Conservation (phyloP, 176 grass and related monocot species). For the Aegilops bicornis region DNA sequence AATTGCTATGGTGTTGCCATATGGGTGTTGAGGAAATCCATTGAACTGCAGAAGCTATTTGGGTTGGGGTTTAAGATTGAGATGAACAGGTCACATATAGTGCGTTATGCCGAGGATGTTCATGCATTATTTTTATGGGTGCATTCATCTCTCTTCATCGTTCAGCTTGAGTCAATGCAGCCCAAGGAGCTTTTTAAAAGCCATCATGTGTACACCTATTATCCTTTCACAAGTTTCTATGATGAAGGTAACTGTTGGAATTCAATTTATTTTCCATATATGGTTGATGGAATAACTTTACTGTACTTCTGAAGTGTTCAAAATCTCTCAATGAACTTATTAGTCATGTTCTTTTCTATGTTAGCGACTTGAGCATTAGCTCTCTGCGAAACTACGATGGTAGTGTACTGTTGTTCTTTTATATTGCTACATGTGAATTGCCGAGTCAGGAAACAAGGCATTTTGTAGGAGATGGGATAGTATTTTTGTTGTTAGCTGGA, state of each 20-base stretch:
- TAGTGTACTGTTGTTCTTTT: not conserved
- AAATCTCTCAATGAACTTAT: not conserved
- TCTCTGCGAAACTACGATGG: not conserved
- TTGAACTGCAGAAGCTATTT: not conserved
- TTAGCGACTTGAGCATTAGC: not conserved
- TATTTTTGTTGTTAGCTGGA: not conserved
- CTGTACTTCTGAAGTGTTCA: not conserved
- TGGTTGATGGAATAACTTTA: not conserved
- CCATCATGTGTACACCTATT: not conserved
- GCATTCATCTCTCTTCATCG: not conserved
- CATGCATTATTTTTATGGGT: not conserved
- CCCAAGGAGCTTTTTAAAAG: not conserved
- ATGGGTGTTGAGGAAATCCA: not conserved
- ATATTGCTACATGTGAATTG: not conserved
- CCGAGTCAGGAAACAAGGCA: not conserved
- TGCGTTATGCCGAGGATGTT: not conserved
- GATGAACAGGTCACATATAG: not conserved
- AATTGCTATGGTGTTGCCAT: not conserved
- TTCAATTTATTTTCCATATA: not conserved
- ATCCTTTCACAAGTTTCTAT: conserved; percentile 4
- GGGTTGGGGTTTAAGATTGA: not conserved
- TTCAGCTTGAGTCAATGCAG: not conserved
- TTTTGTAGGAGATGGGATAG: not conserved
- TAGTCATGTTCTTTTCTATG: not conserved
- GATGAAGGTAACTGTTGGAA: not conserved